These are phyloP conservation scores for Harringtonia aguacate DNA, from an alignment of 2,329 filamentous ascomycete genomes.

Conservation along the genomic window DNA sequence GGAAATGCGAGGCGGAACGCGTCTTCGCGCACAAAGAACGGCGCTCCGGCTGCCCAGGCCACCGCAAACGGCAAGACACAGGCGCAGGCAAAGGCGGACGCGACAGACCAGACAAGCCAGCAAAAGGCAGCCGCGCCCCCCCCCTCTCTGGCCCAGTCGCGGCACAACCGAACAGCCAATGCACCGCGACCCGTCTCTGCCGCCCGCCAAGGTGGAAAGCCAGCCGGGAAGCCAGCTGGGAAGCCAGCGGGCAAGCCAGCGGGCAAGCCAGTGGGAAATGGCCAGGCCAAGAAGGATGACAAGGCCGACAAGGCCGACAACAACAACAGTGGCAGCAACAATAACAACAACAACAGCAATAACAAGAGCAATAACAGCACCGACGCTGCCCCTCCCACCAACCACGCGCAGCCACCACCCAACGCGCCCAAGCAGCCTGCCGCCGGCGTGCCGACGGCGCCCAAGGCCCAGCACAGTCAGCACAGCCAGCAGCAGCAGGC, in stretches of 20 bases:
- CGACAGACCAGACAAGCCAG: background rate
- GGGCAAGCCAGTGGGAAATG: background rate
- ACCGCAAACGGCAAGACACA: background rate
- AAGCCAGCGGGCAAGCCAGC: background rate
- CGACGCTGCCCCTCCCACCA: no score
- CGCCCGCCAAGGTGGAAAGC: background rate
- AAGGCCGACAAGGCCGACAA: background rate
- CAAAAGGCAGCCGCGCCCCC: conserved; percentile 1
- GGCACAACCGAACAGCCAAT: conserved; percentile 9
- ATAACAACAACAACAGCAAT: background rate
- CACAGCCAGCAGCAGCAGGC: conserved; percentile 9
- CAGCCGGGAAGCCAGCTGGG: background rate
- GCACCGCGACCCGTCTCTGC: conserved; percentile 7
- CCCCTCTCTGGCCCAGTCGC: conserved; percentile 12
- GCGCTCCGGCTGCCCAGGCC: background rate
- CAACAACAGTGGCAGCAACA: background rate
- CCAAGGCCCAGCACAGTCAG: background rate
- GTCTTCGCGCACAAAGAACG: background rate
- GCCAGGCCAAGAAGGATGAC: no score
- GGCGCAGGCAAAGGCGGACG: background rate
- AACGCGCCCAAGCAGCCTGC: no score
- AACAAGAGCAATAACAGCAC: no score
- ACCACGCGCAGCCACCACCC: no score
- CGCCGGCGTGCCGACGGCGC: background rate
- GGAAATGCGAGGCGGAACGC: background rate